Conservation (phyloP, 495 filamentous ascomycete species). For the Aspergillus carlsbadensis region DNA sequence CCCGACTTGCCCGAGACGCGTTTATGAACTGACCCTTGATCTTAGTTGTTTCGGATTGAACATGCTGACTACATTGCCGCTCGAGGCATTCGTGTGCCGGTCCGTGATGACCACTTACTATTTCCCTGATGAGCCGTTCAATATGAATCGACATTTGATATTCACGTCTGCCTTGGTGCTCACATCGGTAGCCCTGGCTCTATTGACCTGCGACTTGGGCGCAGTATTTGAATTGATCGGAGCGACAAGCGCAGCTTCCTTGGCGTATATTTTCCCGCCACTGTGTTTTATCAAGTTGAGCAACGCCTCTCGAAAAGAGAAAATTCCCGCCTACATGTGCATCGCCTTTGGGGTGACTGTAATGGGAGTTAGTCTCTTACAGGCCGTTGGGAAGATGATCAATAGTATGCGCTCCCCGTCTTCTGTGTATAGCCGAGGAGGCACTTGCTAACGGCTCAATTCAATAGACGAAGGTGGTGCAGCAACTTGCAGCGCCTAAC, state of each 20-base stretch:
- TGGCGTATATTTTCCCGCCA: conserved; percentile 94
- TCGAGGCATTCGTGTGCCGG: conserved; percentile 95
- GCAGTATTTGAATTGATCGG: conserved; percentile 94
- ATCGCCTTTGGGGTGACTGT: conserved; percentile 77
- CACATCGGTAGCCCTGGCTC: conserved; percentile 69
- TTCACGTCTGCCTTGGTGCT: conserved; percentile 80
- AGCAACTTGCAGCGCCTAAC: conserved; percentile 26
- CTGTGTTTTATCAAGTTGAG: conserved; percentile 93
- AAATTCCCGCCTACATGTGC: conserved; percentile 65
- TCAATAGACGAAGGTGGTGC: conserved; percentile 34
- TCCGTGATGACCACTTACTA: conserved; percentile 96
- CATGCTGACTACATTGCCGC: conserved; percentile 95
- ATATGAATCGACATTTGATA: conserved; percentile 79
- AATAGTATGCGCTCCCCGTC: conserved; percentile 31
- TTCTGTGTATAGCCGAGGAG: not conserved
- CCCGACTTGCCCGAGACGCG: not conserved
- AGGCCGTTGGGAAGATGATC: conserved; percentile 69
- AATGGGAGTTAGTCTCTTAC: conserved; percentile 78
- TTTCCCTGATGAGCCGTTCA: conserved; percentile 77
- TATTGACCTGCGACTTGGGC: conserved; percentile 90
- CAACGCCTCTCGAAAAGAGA: conserved; percentile 63
- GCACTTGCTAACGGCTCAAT: not conserved
- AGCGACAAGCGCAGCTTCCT: conserved; percentile 86
- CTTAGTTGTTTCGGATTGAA: conserved; percentile 83
- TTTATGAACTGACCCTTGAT: conserved; percentile 19